These are phyloP conservation scores for Exutisphaerella laricina DNA, from an alignment of 2,329 filamentous ascomycete genomes.

Conservation along the genomic window DNA sequence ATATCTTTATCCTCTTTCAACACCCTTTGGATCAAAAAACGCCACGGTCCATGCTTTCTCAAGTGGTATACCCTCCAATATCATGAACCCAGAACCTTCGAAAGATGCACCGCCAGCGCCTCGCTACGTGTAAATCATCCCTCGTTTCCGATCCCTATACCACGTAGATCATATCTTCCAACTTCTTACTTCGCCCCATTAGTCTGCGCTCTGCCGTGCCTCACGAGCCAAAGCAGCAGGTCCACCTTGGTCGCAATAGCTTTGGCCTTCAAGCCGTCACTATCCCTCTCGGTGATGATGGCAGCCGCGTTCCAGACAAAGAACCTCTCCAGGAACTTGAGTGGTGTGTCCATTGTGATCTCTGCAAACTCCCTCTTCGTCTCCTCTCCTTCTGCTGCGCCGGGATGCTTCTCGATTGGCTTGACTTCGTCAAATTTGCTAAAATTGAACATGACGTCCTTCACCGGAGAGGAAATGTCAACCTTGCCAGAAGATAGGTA, in stretches of 20 bases:
- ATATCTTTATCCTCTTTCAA: too few relatives aligned
- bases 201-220: slow-evolving; percentile 40
- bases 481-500: slow-evolving; percentile 83
- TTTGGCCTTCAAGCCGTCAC: slow-evolving; percentile 62
- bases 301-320: slow-evolving; percentile 98
- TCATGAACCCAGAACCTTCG: slow-evolving; percentile 1
- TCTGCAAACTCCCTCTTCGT: slow-evolving; percentile 70
- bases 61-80: neutral
- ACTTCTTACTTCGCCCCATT: neutral
- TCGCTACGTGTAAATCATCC: slow-evolving; percentile 4
- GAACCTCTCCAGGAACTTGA: slow-evolving; percentile 80
- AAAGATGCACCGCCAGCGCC: slow-evolving; percentile 6
- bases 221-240: slow-evolving; percentile 85
- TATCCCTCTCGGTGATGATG: slow-evolving; percentile 74
- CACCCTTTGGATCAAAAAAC: neutral
- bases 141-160: slow-evolving; percentile 2
- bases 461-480: slow-evolving; percentile 65
- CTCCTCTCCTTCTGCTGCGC: slow-evolving; percentile 37
- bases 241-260: slow-evolving; percentile 97
- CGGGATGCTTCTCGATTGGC: slow-evolving; percentile 71
- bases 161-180: neutral
- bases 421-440: slow-evolving; percentile 78
- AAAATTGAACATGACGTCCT: slow-evolving; percentile 97
- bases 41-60: neutral
- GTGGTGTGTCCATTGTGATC: slow-evolving; percentile 84